phyloP scores from a whole-genome alignment of 164 flowering plant species.

The Buxus sempervirens region DNA sequence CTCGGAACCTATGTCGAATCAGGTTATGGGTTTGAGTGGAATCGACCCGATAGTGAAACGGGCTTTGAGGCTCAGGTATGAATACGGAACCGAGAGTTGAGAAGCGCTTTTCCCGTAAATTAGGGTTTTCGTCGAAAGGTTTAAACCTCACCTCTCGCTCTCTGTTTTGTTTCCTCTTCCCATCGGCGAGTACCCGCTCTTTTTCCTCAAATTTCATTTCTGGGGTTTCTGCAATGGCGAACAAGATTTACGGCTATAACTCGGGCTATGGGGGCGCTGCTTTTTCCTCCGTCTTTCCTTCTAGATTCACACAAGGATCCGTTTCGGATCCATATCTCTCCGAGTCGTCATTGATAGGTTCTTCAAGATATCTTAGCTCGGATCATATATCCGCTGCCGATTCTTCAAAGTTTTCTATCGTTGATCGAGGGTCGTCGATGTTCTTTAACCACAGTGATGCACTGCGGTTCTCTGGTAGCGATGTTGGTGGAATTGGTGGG shows the following conservation, averaged over 20 bases:
- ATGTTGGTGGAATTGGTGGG: slow-evolving; percentile 8
- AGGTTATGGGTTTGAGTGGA: no score
- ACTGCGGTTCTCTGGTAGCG: slow-evolving; percentile 14
- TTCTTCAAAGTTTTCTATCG: slow-evolving; percentile 15
- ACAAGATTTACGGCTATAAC: slow-evolving; percentile 32
- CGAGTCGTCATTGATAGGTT: slow-evolving; percentile 18
- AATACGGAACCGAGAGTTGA: no score
- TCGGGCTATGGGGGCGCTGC: slow-evolving; percentile 27
- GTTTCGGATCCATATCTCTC: slow-evolving; percentile 18
- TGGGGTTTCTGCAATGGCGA: slow-evolving; percentile 29
- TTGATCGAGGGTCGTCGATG: slow-evolving; percentile 14
- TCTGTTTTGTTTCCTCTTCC: no score
- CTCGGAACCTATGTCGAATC: no score
- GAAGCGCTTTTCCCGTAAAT: no score
- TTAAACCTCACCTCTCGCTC: no score
- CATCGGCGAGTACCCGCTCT: background rate
- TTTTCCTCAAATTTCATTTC: background rate
- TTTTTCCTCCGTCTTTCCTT: slow-evolving; percentile 13
- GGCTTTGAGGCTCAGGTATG: no score
- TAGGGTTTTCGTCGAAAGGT: no score
- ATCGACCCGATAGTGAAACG: no score
- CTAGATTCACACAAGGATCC: slow-evolving; percentile 15
- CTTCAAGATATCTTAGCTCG: slow-evolving; percentile 20
- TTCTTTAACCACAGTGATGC: slow-evolving; percentile 12
- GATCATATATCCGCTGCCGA: slow-evolving; percentile 10